Percentiles rank a stretch among this genome's conserved stretches.
Conservation (phyloP, 805 yeast species). For the Candida ovalis region DNA sequence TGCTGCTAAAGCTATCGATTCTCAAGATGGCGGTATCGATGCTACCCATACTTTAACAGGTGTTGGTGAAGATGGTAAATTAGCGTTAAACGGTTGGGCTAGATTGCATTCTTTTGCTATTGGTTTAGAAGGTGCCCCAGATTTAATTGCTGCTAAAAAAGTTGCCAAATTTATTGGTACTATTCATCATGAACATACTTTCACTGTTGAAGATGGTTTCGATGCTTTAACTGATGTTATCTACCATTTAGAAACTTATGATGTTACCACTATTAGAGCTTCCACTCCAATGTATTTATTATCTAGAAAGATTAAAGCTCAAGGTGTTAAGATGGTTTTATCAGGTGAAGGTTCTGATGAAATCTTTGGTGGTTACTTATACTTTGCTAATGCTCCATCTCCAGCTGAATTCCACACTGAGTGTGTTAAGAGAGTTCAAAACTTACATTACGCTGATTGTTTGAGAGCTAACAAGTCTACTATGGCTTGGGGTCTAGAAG, state of each 20-base stretch:
- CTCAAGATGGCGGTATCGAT: constrained; percentile 46
- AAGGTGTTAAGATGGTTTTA: constrained; percentile 98
- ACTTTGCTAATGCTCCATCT: constrained; percentile 95
- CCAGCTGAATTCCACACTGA: constrained; percentile 92
- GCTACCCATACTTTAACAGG: constrained; percentile 80
- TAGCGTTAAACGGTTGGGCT: constrained; percentile 71
- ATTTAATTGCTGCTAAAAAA: constrained; percentile 90
- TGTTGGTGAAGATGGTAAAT: constrained; percentile 83
- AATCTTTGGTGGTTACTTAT: constrained; percentile 96
- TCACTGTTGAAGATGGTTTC: constrained; percentile 94
- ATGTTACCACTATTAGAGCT: constrained; percentile 98
- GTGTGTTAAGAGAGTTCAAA: constrained; percentile 93
- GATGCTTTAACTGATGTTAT: constrained; percentile 95
- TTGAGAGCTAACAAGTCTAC: constrained; percentile 98
- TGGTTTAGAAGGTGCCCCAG: constrained; percentile 98
- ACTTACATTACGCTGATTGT: constrained; percentile 96
- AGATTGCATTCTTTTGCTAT: constrained; percentile 93
- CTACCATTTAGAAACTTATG: constrained; percentile 93
- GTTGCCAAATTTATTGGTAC: constrained; percentile 97
- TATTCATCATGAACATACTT: constrained; percentile 95
- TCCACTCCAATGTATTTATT: constrained; percentile 98
- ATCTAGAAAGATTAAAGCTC: constrained; percentile 96
- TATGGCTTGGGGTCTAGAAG: constrained; percentile 99
- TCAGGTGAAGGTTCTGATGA: constrained; percentile 99
- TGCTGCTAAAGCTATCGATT: constrained; percentile 53